Conservation (phyloP, 768 basidiomycete species). For the Phylloporus sp. region DNA sequence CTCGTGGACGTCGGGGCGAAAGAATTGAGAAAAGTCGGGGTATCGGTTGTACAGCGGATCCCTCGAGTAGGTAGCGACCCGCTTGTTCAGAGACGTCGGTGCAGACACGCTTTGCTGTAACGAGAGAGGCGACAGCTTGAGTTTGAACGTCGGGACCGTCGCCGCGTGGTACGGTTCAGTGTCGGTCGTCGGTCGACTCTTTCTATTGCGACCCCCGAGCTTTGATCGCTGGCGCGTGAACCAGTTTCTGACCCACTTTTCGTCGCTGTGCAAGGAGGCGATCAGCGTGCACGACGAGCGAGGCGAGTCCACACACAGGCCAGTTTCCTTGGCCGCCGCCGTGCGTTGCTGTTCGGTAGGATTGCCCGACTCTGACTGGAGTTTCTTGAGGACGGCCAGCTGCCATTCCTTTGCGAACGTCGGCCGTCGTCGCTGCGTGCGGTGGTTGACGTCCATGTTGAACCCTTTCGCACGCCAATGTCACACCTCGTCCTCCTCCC, state of each 20-base stretch:
- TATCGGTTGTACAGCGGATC: constrained; percentile 30
- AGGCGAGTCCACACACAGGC: constrained; percentile 25
- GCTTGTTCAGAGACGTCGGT: neutral
- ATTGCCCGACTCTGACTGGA: constrained; percentile 17
- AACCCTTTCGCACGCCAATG: no score
- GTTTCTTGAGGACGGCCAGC: constrained; percentile 25
- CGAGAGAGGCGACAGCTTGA: neutral
- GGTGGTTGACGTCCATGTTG: neutral
- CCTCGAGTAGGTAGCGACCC: constrained; percentile 26
- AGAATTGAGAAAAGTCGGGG: constrained; percentile 32
- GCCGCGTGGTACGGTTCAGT: neutral
- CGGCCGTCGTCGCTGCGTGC: constrained; percentile 5
- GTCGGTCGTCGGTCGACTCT: neutral
- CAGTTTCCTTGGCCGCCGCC: constrained; percentile 24
- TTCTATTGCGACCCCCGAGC: constrained; percentile 11
- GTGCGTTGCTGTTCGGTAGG: constrained; percentile 22
- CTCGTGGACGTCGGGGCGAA: constrained; percentile 15
- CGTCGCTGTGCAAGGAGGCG: constrained; percentile 16
- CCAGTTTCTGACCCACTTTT: constrained; percentile 29
- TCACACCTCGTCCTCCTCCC: constrained; percentile 63
- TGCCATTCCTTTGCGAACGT: constrained; percentile 27
- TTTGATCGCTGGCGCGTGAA: constrained; percentile 27
- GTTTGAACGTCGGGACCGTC: constrained; percentile 11
- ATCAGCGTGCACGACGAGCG: constrained; percentile 7
- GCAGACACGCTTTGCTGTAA: constrained; percentile 1